Percentiles rank a stretch among this genome's conserved stretches.
Conservation (phyloP, 2,329 filamentous ascomycete species). For the Aureobasidium namibiae region DNA sequence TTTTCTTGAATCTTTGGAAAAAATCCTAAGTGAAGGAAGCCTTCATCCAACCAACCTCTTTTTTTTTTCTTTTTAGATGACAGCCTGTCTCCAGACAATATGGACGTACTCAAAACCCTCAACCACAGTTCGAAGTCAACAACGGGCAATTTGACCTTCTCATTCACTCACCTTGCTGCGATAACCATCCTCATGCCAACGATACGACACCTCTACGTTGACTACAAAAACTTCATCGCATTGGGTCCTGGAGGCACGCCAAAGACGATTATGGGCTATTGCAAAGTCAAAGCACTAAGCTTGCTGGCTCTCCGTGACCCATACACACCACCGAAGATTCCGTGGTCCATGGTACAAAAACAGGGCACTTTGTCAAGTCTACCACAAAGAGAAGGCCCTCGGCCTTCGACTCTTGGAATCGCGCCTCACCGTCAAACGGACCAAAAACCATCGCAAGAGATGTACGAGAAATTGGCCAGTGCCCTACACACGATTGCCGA, state of each 20-base stretch:
- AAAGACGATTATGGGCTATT: conserved; percentile 62
- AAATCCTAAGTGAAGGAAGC: too few relatives aligned
- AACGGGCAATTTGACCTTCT: not conserved
- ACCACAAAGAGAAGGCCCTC: conserved; percentile 52
- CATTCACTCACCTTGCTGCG: conserved; percentile 1
- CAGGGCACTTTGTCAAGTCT: conserved; percentile 54
- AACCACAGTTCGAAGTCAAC: not conserved
- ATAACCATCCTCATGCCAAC: conserved; percentile 34
- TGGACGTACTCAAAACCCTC: not conserved
- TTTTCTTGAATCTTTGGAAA: not conserved
- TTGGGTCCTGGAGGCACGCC: conserved; percentile 77
- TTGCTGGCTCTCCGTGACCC: conserved; percentile 64
- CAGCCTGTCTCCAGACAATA: not conserved
- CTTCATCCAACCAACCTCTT: not conserved
- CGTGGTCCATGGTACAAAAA: conserved; percentile 44
- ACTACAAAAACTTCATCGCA: conserved; percentile 67
- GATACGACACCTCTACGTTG: conserved; percentile 47
- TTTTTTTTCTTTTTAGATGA: not conserved
- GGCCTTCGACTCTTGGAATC: conserved; percentile 64
- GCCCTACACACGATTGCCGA: conserved; percentile 45
- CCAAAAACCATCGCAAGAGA: conserved; percentile 49
- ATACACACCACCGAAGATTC: conserved; percentile 50
- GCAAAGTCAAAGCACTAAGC: conserved; percentile 63
- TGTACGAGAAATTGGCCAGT: conserved; percentile 48
- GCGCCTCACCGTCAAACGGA: conserved; percentile 73